Evolutionary conservation across 2,329 filamentous ascomycete genomes (phyloP).

Genomic region (Colletotrichum musae): DNA sequence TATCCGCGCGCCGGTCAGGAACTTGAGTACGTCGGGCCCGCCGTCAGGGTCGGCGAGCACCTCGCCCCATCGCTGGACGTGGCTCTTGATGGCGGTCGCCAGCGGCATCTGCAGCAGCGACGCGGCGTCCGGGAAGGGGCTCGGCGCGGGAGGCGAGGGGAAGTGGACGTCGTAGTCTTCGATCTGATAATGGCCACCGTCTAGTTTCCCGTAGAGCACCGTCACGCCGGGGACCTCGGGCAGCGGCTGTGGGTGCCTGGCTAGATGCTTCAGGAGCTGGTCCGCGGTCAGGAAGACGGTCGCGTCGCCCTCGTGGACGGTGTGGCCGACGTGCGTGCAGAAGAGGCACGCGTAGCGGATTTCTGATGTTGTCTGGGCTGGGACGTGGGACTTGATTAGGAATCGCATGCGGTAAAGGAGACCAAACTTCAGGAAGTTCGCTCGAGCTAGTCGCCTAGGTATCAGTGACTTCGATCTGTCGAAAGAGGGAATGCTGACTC

Average conservation of each 20-base stretch:
- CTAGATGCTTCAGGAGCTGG: constrained; percentile 55
- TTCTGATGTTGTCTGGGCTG: constrained; percentile 49
- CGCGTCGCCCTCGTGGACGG: constrained; percentile 56
- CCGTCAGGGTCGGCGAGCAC: constrained; percentile 52
- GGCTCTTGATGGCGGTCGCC: constrained; percentile 52
- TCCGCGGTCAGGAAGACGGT: constrained; percentile 57
- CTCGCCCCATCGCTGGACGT: constrained; percentile 53
- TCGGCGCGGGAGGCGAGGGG: constrained; percentile 46
- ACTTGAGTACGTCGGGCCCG: constrained; percentile 54
- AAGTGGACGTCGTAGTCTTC: constrained; percentile 57
- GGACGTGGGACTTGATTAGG: constrained; percentile 59
- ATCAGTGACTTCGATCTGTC: neutral
- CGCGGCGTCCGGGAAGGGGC: constrained; percentile 45
- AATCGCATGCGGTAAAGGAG: constrained; percentile 57
- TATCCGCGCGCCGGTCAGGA: constrained; percentile 52
- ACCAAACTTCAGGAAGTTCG: constrained; percentile 51
- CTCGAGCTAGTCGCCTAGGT: constrained; percentile 46
- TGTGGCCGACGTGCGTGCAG: constrained; percentile 52
- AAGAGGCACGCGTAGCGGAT: constrained; percentile 59
- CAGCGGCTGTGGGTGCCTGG: constrained; percentile 57
- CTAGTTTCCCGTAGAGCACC: constrained; percentile 51
- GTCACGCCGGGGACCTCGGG: constrained; percentile 54
- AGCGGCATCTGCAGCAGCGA: constrained; percentile 47
- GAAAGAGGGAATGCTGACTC: constrained; percentile 22
- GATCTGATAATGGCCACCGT: constrained; percentile 44